These are phyloP conservation scores for Lippia alba DNA, from an alignment of 305 asterid genomes.

Conservation along the genomic window DNA sequence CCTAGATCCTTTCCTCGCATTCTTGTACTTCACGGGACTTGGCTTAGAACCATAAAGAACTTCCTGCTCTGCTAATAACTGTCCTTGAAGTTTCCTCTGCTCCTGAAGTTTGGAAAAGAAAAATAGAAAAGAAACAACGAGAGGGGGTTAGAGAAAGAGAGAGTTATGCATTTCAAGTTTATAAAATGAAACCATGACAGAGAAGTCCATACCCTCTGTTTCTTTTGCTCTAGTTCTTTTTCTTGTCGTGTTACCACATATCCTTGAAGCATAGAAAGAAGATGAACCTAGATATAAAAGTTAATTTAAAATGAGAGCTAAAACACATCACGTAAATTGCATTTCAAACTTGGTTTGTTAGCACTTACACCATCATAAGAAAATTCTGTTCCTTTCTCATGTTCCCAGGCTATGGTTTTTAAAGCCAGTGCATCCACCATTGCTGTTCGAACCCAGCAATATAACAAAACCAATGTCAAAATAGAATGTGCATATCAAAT, in stretches of 20 bases:
- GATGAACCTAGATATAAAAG: slow-evolving; percentile 55
- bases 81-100: slow-evolving; percentile 91
- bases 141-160: slow-evolving; percentile 15
- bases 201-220: slow-evolving; percentile 66
- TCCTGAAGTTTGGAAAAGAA: slow-evolving; percentile 53
- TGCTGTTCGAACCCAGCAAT: slow-evolving; percentile 54
- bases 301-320: slow-evolving; percentile 8
- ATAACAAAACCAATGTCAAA: slow-evolving; percentile 8
- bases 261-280: slow-evolving; percentile 78
- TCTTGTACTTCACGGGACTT: slow-evolving; percentile 82
- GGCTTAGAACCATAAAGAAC: slow-evolving; percentile 93
- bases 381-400: slow-evolving; percentile 69
- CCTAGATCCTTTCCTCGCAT: slow-evolving; percentile 67
- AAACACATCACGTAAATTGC: neutral
- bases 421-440: slow-evolving; percentile 83
- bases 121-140: neutral
- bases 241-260: slow-evolving; percentile 64
- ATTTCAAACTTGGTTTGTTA: slow-evolving; percentile 29
- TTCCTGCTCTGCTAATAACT: slow-evolving; percentile 89
- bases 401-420: slow-evolving; percentile 78
- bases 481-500: neutral
- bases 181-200: slow-evolving; percentile 14
- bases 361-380: slow-evolving; percentile 80
- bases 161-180: neutral
- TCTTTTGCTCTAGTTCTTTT: slow-evolving; percentile 78